phyloP scores from a whole-genome alignment of 441 rosid genomes.

The Pelargonium citronellum region DNA sequence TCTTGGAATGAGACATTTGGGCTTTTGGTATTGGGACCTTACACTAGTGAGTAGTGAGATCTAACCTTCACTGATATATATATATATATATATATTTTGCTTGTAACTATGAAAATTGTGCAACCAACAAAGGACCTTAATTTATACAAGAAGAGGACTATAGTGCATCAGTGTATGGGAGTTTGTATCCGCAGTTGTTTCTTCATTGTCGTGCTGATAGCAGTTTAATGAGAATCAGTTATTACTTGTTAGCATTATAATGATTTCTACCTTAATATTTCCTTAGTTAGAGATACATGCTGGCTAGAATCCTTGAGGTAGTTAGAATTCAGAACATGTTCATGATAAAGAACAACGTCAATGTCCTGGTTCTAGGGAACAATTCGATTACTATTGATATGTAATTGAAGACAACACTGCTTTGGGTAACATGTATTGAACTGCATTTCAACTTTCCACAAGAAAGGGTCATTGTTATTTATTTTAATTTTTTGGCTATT shows the following conservation, averaged over 20 bases:
- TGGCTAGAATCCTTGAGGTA: background rate
- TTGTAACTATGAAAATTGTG: background rate
- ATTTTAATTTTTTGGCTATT: background rate
- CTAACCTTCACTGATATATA: background rate
- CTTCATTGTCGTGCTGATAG: background rate
- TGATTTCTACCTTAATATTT: background rate
- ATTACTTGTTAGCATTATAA: background rate
- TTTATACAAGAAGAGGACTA: background rate
- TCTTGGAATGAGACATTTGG: background rate
- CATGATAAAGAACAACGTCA: background rate
- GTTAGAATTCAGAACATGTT: background rate
- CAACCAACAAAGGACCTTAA: background rate
- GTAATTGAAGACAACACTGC: background rate
- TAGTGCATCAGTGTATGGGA: background rate
- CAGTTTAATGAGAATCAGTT: conserved; percentile 1
- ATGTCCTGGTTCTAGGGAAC: background rate
- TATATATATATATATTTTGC: too few relatives aligned
- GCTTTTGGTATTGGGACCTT: background rate
- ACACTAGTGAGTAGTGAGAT: background rate
- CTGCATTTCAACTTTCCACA: background rate
- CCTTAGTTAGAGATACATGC: background rate
- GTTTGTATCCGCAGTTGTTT: background rate
- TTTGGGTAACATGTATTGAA: background rate
- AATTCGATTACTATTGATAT: background rate
- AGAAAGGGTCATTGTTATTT: background rate